Base-by-base conservation (phyloP, 768 basidiomycete genomes). In the Pulveroboletus sp. region DNA sequence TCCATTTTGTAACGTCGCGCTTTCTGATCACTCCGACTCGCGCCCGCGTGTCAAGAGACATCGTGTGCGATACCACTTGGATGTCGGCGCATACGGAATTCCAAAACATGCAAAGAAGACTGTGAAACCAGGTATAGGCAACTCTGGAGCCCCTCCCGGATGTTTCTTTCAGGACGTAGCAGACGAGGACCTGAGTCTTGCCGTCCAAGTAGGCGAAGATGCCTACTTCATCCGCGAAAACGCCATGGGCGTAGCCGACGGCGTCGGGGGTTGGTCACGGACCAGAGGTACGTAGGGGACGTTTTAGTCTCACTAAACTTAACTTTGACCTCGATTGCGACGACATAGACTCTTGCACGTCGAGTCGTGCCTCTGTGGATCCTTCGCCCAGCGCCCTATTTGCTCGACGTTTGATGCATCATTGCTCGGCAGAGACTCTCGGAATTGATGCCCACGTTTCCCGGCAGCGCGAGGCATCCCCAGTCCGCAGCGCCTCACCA, bases 241-340 rank as follows among this genome's bases (percentile, higher is more conserved):
- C 62, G 89, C 91, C 6, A 84, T 98, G 75, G 94, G 94, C 15
- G 86, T 98, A 8, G 91, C 93, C 4, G 94, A 97, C 63, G 94
- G 94, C 28, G 94, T 97, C 1, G 94, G 94, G 0, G 93, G 93
- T 0, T 96, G 93, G 93, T 77, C 84, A 8, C 68, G 73, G 50
- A 61, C 66, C 33, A 75, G 59, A 50, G 67, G 64, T 61, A 49
- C 65, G 73, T 75, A 58, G 17, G 69, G 59, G 10, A 49, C 53
- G 27, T 26, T 31, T 45, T 9, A 5, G 8, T 33, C 4, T 17
- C 11, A 50, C 53, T 39, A 50, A 59, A 52, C 43, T 37, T 43
- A 46, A 54, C 37, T 44, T 56, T 37, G 40, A 21, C 21, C 28
- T 21, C 6, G 27, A 30, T 33, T 13, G 28, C 11, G 27, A 41